phyloP scores from a whole-genome alignment of 306 rosid species.

The Cyclanthera cordifolia region DNA sequence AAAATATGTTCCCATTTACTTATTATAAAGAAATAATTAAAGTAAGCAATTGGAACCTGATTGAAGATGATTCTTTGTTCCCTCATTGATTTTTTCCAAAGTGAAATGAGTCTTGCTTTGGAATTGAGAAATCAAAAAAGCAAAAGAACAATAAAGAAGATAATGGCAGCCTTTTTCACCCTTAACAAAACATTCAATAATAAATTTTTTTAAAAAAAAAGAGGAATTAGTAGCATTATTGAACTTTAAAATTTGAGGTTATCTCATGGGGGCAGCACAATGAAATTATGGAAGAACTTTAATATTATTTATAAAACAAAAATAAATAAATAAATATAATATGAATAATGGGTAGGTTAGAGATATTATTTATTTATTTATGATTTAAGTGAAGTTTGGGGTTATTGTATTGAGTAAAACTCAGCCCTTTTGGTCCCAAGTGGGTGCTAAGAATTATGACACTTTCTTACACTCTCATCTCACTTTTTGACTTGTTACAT shows the following conservation, averaged over 20 bases:
- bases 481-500: slow-evolving; percentile 9
- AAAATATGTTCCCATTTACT: not conserved
- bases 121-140: not conserved
- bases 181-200: not conserved
- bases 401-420: not conserved
- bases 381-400: not conserved
- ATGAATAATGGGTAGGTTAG: not conserved
- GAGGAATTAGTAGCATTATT: not conserved
- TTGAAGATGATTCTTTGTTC: not conserved
- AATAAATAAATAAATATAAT: not conserved
- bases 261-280: not conserved
- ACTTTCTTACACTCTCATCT: slow-evolving; percentile 6
- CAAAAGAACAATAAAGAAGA: slow-evolving; percentile 1
- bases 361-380: slow-evolving; percentile 2
- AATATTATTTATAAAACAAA: not conserved
- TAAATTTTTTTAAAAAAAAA: no score
- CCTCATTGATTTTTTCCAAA: not conserved
- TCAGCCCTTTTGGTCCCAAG: slow-evolving; percentile 1
- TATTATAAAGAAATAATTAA: not conserved
- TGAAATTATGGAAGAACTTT: not conserved
- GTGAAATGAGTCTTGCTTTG: slow-evolving; percentile 4
- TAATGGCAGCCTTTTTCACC: slow-evolving; percentile 8
- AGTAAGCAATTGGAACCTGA: not conserved
- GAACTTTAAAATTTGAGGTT: not conserved
- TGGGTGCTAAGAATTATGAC: slow-evolving; percentile 7